Base-by-base conservation (phyloP, 2,329 filamentous ascomycete genomes). In the Calonectria crousiana region DNA sequence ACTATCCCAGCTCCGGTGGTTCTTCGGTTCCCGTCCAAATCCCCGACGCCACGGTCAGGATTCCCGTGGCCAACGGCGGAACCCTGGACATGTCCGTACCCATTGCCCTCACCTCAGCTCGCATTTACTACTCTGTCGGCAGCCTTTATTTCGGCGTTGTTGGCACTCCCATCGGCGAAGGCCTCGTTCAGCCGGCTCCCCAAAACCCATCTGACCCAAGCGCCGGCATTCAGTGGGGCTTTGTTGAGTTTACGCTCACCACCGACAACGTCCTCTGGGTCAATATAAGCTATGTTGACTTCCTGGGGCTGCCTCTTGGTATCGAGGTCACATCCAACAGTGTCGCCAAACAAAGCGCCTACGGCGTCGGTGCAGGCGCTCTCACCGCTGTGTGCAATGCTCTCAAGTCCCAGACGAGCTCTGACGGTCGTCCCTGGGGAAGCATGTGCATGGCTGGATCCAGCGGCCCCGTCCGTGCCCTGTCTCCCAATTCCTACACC, bases 401-500 rank as follows among this genome's bases (percentile, higher is more conserved):
- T 18, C 36, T 80, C 1, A 87, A 88, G 68, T 82, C 82, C 0
- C 72, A 76, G 0, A 64, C 53, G 0, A 87, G 89, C 62, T 26
- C 34, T 8, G 56, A 62, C 18, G 83, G 84, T 1, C 81, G 82
- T 14, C 83, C 85, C 0, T 90, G 88, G 88, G 83, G 84, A 28
- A 77, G 84, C 56, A 82, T 89, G 77, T 89, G 88, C 78, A 81
- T 88, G 34, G 38, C 82, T 80, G 20, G 78, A 83, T 69, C 52
- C 73, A 1, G 66, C 67, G 9, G 86, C 0, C 82, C 84, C 0
- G 79, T 89, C 41, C 87, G 88, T 16, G 84, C 88, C 1, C 74
- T 89, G 8, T 85, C 87, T 0, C 87, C 88, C 3, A 86, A 86
- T 52, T 79, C 86, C 34, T 87, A 86, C 75, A 77, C 83, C 6